Evolutionary conservation across 1,139 yeast species (phyloP).

Genomic region (Scheffersomyces insectosa): DNA sequence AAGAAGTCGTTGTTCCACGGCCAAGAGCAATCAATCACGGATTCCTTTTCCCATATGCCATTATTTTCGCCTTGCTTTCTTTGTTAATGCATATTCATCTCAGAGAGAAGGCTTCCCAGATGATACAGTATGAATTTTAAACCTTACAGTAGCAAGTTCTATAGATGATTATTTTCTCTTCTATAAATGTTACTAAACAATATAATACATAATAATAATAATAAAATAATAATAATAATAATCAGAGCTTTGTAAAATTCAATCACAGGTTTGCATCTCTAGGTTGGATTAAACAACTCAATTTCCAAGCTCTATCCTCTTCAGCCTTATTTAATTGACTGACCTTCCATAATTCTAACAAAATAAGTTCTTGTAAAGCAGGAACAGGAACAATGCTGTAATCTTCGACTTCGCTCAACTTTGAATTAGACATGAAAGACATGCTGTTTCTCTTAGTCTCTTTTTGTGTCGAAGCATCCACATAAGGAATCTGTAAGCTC

Average conservation of each 20-base stretch:
- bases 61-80: too few relatives aligned
- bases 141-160: too few relatives aligned
- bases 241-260: not conserved
- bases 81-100: too few relatives aligned
- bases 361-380: conserved; percentile 60
- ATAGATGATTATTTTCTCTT: too few relatives aligned
- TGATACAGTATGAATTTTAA: too few relatives aligned
- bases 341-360: conserved; percentile 71
- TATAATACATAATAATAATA: not conserved
- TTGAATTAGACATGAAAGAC: conserved; percentile 13
- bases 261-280: conserved; percentile 22
- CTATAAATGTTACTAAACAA: not conserved
- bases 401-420: conserved; percentile 23
- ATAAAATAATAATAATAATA: too few relatives aligned
- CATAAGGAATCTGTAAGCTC: conserved; percentile 68
- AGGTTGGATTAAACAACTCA: conserved; percentile 59
- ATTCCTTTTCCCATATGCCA: too few relatives aligned
- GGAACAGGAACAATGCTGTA: conserved; percentile 43
- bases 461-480: conserved; percentile 9
- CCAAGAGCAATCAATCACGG: too few relatives aligned
- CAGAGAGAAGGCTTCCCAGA: too few relatives aligned
- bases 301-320: conserved; percentile 70
- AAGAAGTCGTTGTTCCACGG: too few relatives aligned
- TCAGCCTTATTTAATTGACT: conserved; percentile 59
- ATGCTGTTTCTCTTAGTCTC: conserved; percentile 21